Evolutionary conservation across 345 rosid genomes (phyloP).

Genomic region (Camelina neglecta): DNA sequence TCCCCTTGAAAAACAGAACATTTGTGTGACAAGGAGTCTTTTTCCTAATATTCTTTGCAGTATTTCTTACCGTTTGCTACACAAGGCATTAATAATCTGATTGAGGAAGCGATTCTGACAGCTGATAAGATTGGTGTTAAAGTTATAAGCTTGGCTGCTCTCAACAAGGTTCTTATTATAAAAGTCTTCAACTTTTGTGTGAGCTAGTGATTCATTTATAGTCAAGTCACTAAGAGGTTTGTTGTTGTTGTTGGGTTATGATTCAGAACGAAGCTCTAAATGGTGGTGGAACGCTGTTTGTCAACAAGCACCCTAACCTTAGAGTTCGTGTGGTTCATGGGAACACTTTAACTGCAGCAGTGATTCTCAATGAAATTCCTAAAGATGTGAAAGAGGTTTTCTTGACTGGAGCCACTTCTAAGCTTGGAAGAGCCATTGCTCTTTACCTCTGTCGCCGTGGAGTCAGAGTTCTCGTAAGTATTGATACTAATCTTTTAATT

Average conservation of each 20-base stretch:
- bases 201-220: not conserved
- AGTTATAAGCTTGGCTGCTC: conserved; percentile 97
- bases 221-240: conserved; percentile 20
- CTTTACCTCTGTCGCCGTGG: conserved; percentile 83
- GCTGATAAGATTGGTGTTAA: conserved; percentile 87
- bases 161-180: conserved; percentile 41
- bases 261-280: conserved; percentile 88
- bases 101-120: conserved; percentile 77
- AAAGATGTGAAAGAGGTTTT: conserved; percentile 81
- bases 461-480: conserved; percentile 85
- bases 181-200: conserved; percentile 7
- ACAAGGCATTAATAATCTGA: conserved; percentile 78
- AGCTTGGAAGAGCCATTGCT: conserved; percentile 96
- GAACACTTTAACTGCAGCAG: conserved; percentile 96
- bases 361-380: conserved; percentile 79
- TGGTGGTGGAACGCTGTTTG: conserved; percentile 95
- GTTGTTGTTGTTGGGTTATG: not conserved
- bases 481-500: not conserved
- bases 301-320: conserved; percentile 77
- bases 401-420: conserved; percentile 96
- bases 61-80: conserved; percentile 94
- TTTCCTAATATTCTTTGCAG: conserved; percentile 49
- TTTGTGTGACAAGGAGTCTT: not conserved
- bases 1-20: conserved; percentile 6
- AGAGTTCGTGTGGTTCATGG: conserved; percentile 95